Percentiles rank a stretch among this genome's conserved stretches.
These are phyloP conservation scores for Puccinia horiana DNA, from an alignment of 1,284 basidiomycete genomes.

Conservation along the genomic window DNA sequence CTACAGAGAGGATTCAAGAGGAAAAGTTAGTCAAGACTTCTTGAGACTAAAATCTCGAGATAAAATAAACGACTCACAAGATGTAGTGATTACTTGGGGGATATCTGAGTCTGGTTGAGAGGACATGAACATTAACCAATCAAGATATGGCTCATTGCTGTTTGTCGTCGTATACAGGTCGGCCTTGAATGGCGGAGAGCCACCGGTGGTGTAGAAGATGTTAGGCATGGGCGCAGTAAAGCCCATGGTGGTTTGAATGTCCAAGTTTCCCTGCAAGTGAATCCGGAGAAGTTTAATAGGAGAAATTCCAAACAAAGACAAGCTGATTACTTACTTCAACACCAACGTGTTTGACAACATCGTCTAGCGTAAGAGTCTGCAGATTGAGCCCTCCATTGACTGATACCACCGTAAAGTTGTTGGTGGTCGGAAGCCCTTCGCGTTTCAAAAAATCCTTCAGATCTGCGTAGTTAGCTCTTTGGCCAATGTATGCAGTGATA, in stretches of 20 bases:
- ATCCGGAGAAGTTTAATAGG: background rate
- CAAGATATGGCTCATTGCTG: conserved; percentile 43
- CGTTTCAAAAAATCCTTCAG: conserved; percentile 3
- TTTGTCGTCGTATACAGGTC: conserved; percentile 13
- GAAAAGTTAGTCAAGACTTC: background rate
- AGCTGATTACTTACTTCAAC: conserved; percentile 11
- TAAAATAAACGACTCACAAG: conserved; percentile 12
- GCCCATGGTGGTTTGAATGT: conserved; percentile 35
- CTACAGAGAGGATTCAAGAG: conserved; percentile 6
- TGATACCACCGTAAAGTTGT: conserved; percentile 20
- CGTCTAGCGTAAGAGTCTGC: background rate
- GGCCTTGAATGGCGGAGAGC: conserved; percentile 9
- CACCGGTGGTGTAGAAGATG: conserved; percentile 21
- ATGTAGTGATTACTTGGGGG: conserved; percentile 26
- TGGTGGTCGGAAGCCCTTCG: background rate
- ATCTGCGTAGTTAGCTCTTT: conserved; percentile 22
- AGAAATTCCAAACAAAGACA: background rate
- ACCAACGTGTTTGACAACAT: background rate
- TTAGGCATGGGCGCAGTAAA: conserved; percentile 25
- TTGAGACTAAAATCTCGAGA: background rate
- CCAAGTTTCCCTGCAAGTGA: conserved; percentile 7
- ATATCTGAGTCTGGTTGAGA: background rate
- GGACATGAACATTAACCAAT: conserved; percentile 22
- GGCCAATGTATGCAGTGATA: conserved; percentile 18
- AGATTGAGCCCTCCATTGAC: conserved; percentile 27